These are phyloP conservation scores for Yamadazyma epiphylla DNA, from an alignment of 1,139 yeast genomes.

Conservation along the genomic window DNA sequence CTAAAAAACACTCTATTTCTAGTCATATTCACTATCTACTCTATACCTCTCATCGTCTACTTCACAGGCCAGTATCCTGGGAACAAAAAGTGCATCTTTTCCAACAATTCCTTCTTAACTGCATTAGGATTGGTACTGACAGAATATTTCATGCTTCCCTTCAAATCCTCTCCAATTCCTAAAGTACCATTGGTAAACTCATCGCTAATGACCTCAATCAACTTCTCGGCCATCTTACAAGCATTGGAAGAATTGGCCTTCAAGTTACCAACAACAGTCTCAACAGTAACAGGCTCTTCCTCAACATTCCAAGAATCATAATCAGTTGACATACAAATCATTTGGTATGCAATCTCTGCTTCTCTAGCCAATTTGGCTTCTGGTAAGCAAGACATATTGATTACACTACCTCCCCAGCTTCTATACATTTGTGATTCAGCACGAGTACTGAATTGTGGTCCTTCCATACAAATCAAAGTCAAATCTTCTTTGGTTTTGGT, in stretches of 20 bases:
- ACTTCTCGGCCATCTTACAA: slow-evolving; percentile 63
- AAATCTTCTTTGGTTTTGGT: slow-evolving; percentile 60
- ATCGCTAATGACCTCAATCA: slow-evolving; percentile 63
- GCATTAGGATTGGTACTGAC: slow-evolving; percentile 80
- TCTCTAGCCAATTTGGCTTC: slow-evolving; percentile 96
- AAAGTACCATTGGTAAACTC: slow-evolving; percentile 51
- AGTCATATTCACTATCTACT: too few relatives aligned
- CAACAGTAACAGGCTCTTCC: slow-evolving; percentile 96
- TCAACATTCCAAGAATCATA: slow-evolving; percentile 97
- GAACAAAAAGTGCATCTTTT: slow-evolving; percentile 79
- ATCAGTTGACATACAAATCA: slow-evolving; percentile 98
- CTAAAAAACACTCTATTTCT: too few relatives aligned
- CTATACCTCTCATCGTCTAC: too few relatives aligned
- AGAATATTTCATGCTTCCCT: slow-evolving; percentile 75
- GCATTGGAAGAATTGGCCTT: slow-evolving; percentile 88
- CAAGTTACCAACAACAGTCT: slow-evolving; percentile 88
- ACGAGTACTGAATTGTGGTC: slow-evolving; percentile 95
- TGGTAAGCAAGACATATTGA: slow-evolving; percentile 94
- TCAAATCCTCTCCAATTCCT: slow-evolving; percentile 61
- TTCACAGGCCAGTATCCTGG: slow-evolving; percentile 83
- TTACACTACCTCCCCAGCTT: slow-evolving; percentile 89
- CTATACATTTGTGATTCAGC: slow-evolving; percentile 93
- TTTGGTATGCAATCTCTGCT: slow-evolving; percentile 94
- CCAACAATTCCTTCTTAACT: slow-evolving; percentile 66
- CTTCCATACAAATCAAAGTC: slow-evolving; percentile 95